Conservation (phyloP, 169 alveolate genomes). For the Plasmodium gaboni region DNA sequence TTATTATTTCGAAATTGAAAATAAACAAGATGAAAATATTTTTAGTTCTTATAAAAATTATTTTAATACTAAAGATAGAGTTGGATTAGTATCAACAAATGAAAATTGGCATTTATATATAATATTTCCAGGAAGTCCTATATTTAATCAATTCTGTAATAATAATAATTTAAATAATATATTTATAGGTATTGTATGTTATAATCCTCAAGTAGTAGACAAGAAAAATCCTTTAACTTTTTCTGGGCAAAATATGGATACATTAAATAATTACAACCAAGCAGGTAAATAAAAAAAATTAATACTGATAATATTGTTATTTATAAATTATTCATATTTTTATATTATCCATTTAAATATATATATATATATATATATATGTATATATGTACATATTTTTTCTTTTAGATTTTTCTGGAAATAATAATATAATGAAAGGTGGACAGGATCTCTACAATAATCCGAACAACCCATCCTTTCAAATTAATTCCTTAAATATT, state of each 20-base stretch:
- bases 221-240: conserved; percentile 5
- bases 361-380: no score
- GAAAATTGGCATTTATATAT: conserved; percentile 68
- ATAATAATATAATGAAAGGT: conserved; percentile 2
- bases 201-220: conserved; percentile 43
- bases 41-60: conserved; percentile 63
- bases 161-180: conserved; percentile 30
- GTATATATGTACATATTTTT: no score
- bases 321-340: neutral
- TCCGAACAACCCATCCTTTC: neutral
- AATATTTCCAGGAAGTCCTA: conserved; percentile 69
- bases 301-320: neutral
- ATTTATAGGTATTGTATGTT: conserved; percentile 59
- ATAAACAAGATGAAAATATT: conserved; percentile 50
- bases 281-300: conserved; percentile 3
- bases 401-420: neutral
- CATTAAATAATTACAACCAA: neutral
- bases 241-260: neutral
- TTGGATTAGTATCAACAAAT: conserved; percentile 63
- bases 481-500: no score
- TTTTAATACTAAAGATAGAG: conserved; percentile 74
- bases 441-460: neutral
- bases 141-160: conserved; percentile 33
- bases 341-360: no score
- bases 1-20: conserved; percentile 64